Percentiles rank a stretch among this genome's conserved stretches.
Evolutionary conservation across 208 protist species (phyloP).

Genomic region (Vickermania spadyakhi): DNA sequence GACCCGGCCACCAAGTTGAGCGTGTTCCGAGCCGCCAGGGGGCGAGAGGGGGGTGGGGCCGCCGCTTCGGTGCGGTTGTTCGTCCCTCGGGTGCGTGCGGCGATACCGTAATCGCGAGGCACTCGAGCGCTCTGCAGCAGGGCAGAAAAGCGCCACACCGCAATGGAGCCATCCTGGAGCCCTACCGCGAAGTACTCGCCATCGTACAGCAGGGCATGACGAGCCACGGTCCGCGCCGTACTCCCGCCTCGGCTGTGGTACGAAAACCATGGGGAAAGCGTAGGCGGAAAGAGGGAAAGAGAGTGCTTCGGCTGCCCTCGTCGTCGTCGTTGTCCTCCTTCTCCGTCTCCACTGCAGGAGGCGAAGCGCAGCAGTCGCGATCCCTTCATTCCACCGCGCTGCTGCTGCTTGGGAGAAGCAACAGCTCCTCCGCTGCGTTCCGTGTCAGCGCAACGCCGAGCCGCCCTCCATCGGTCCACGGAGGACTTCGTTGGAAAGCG

Average conservation of each 20-base stretch:
- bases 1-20: neutral
- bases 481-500: too few relatives aligned
- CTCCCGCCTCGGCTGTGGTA: neutral
- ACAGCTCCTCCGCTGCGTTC: too few relatives aligned
- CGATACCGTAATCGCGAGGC: too few relatives aligned
- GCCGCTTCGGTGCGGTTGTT: too few relatives aligned
- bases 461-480: too few relatives aligned
- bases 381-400: constrained; percentile 9
- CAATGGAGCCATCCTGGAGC: constrained; percentile 62
- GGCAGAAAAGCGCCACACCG: constrained; percentile 48
- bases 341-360: too few relatives aligned
- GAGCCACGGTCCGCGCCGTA: neutral
- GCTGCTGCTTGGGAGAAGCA: too few relatives aligned
- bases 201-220: constrained; percentile 12
- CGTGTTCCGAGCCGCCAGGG: neutral
- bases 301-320: neutral
- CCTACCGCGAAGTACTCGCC: constrained; percentile 63
- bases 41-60: neutral
- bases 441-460: neutral
- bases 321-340: too few relatives aligned
- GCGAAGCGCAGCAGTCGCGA: too few relatives aligned
- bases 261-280: too few relatives aligned
- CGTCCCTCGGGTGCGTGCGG: neutral
- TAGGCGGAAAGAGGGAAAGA: neutral
- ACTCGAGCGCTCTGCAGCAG: neutral